phyloP scores from a whole-genome alignment of 1,284 basidiomycete genomes.

The Papiliotrema flavescens region DNA sequence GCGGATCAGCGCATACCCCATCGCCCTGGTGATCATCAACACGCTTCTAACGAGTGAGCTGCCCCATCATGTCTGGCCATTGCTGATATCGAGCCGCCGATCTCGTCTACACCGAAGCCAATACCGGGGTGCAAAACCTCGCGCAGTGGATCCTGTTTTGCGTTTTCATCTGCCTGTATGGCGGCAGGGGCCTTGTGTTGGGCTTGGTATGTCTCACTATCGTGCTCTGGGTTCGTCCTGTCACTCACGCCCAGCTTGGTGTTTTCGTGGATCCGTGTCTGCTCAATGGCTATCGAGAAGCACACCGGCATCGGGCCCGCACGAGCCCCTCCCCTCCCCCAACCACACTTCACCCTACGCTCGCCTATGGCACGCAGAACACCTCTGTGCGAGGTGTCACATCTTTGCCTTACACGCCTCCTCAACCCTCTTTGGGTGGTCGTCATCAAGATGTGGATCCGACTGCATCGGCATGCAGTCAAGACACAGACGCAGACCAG shows the following conservation, averaged over 20 bases:
- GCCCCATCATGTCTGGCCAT: too few species aligned
- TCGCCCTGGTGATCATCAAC: not conserved
- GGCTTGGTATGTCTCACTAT: not conserved
- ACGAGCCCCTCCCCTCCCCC: too few species aligned
- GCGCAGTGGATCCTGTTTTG: not conserved
- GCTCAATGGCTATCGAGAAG: not conserved
- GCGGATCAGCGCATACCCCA: not conserved
- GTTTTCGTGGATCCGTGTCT: conserved; percentile 1
- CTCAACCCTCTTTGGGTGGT: too few species aligned
- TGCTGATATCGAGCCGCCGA: not conserved
- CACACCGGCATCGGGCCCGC: too few species aligned
- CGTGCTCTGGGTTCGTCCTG: not conserved
- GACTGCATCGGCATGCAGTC: too few species aligned
- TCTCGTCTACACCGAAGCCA: not conserved
- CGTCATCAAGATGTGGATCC: too few species aligned
- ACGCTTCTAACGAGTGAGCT: not conserved
- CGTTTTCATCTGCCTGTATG: not conserved
- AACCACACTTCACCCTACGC: too few species aligned
- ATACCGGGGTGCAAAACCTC: not conserved
- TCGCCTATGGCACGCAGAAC: not conserved
- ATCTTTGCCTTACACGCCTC: too few species aligned
- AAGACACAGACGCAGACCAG: too few species aligned
- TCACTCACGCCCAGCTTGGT: not conserved
- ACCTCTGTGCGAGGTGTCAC: too few species aligned
- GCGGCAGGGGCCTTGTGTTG: not conserved